Conservation (phyloP, 1,284 basidiomycete species). For the Trametes polyzona region DNA sequence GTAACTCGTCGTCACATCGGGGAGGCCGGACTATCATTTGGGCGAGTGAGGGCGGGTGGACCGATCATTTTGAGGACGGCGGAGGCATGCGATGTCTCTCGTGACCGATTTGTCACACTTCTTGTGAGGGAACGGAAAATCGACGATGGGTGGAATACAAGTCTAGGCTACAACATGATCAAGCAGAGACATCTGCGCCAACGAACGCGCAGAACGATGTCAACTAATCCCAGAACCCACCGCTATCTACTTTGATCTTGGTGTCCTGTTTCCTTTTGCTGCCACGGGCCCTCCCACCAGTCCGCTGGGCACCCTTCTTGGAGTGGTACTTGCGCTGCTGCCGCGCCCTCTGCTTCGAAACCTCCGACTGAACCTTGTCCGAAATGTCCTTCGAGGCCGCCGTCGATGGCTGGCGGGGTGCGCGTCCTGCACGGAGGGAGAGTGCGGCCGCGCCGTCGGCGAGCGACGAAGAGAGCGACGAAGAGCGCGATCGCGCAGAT, state of each 20-base stretch:
- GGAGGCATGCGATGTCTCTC: neutral
- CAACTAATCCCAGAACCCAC: conserved; percentile 61
- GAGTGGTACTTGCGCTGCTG: conserved; percentile 77
- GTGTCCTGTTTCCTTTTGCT: conserved; percentile 85
- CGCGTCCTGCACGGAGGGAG: conserved; percentile 17
- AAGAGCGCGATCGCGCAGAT: conserved; percentile 25
- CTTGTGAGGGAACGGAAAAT: neutral
- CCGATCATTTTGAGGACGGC: neutral
- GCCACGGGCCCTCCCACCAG: conserved; percentile 73
- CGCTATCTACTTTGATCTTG: conserved; percentile 63
- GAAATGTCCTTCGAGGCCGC: conserved; percentile 42
- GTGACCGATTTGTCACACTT: neutral
- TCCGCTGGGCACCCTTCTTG: conserved; percentile 61
- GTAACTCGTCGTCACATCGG: conserved; percentile 7
- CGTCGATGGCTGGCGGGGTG: conserved; percentile 4
- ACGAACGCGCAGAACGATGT: neutral
- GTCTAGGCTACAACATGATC: conserved; percentile 1
- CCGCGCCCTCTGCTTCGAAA: conserved; percentile 62
- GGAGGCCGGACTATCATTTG: conserved; percentile 4
- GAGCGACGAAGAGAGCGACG: conserved; percentile 26
- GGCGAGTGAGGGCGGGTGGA: neutral
- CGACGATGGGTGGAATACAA: neutral
- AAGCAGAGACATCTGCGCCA: neutral
- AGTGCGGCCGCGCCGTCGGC: conserved; percentile 28
- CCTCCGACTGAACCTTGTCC: conserved; percentile 65